These are phyloP conservation scores for Acanthamoeba rhysodes DNA, from an alignment of 208 protist species.

Conservation along the genomic window DNA sequence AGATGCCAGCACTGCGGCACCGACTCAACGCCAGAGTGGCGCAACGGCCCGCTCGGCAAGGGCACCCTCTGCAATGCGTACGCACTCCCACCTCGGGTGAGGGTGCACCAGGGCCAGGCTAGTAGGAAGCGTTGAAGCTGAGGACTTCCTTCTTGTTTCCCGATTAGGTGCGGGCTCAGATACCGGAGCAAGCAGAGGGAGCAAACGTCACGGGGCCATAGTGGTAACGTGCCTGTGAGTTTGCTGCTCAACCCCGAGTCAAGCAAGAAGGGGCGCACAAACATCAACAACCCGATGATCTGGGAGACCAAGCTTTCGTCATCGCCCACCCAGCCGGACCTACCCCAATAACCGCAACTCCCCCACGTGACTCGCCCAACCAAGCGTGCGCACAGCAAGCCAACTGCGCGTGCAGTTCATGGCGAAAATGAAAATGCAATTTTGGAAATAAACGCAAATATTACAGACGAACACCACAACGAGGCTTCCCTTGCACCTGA, in stretches of 20 bases:
- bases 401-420: too few species aligned
- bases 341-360: not conserved
- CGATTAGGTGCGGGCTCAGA: not conserved
- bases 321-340: not conserved
- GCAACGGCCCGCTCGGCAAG: slow-evolving; percentile 21
- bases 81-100: not conserved
- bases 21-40: slow-evolving; percentile 45
- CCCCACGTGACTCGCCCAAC: too few species aligned
- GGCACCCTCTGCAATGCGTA: slow-evolving; percentile 68
- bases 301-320: slow-evolving; percentile 60
- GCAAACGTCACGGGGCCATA: not conserved
- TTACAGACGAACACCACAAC: too few species aligned
- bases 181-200: slow-evolving; percentile 46
- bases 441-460: too few species aligned
- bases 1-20: slow-evolving; percentile 22
- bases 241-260: slow-evolving; percentile 3
- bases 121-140: not conserved
- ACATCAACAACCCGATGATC: slow-evolving; percentile 59
- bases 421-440: too few species aligned
- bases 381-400: too few species aligned
- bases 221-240: slow-evolving; percentile 8
- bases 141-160: not conserved
- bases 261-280: slow-evolving; percentile 26
- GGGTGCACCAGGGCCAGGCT: not conserved
- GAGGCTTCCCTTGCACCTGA: too few species aligned